Conservation (phyloP, 129 eudicot species). For the Helianthus tuberosus region DNA sequence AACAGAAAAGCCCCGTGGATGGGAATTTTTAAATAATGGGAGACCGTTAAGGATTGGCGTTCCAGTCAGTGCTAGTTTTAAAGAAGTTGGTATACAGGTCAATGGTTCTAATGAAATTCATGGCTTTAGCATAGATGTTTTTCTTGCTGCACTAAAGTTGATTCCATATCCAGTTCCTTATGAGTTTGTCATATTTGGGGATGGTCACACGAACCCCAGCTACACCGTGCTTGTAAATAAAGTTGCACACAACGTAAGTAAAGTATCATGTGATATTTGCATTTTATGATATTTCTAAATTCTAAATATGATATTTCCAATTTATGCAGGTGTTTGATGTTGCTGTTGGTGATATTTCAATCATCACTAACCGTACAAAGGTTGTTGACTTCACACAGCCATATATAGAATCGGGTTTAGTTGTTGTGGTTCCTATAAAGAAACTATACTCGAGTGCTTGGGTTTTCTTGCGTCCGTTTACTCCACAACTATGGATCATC, state of each 20-base stretch:
- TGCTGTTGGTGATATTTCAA: conserved; percentile 90
- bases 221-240: conserved; percentile 47
- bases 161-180: conserved; percentile 66
- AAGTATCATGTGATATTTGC: not conserved
- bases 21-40: conserved; percentile 79
- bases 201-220: conserved; percentile 64
- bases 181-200: conserved; percentile 60
- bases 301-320: not conserved
- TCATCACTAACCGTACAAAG: conserved; percentile 77
- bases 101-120: conserved; percentile 36
- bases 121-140: conserved; percentile 75
- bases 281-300: not conserved
- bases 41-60: conserved; percentile 65
- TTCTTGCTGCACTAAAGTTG: conserved; percentile 58
- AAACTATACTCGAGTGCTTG: conserved; percentile 68
- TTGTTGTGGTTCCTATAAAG: conserved; percentile 71
- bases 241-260: conserved; percentile 58
- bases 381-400: conserved; percentile 90
- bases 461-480: conserved; percentile 86
- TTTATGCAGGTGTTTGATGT: conserved; percentile 73
- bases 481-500: conserved; percentile 75
- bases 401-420: conserved; percentile 84
- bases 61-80: conserved; percentile 65
- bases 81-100: conserved; percentile 42
- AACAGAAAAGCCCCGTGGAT: conserved; percentile 69